Evolutionary conservation across 2,329 filamentous ascomycete genomes (phyloP).

Genomic region (Emergomyces pasteurianus): DNA sequence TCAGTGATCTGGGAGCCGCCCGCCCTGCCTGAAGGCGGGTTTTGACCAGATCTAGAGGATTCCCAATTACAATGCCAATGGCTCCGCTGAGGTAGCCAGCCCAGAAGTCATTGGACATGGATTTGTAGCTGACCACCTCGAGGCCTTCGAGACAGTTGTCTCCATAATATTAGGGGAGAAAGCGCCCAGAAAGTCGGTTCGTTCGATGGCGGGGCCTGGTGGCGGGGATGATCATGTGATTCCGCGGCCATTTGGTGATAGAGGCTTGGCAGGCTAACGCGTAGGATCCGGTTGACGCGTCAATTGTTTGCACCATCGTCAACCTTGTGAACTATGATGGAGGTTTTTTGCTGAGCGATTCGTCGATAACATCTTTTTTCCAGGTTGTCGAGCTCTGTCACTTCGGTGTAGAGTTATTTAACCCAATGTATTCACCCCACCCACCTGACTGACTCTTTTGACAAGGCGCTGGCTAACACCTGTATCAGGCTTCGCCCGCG

Average conservation of each 20-base stretch:
- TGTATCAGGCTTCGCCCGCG: neutral
- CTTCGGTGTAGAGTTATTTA: neutral
- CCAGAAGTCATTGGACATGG: slow-evolving; percentile 85
- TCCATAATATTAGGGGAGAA: neutral
- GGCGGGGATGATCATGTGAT: slow-evolving; percentile 14
- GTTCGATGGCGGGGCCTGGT: neutral
- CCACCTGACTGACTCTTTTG: neutral
- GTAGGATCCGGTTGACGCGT: slow-evolving; percentile 1
- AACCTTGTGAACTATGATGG: too few relatives aligned
- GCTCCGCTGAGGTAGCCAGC: slow-evolving; percentile 83
- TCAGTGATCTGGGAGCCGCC: slow-evolving; percentile 14
- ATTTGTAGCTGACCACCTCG: slow-evolving; percentile 1
- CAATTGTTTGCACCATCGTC: too few relatives aligned
- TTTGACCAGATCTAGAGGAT: slow-evolving; percentile 70
- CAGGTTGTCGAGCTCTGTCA: neutral
- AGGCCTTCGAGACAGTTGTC: neutral
- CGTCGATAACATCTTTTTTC: neutral
- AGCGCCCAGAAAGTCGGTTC: neutral
- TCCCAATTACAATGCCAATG: slow-evolving; percentile 75
- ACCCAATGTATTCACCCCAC: slow-evolving; percentile 5
- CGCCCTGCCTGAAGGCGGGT: slow-evolving; percentile 63
- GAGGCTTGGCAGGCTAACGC: slow-evolving; percentile 4
- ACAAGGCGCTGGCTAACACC: slow-evolving; percentile 28
- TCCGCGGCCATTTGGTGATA: slow-evolving; percentile 13
- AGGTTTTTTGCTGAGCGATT: neutral